Conservation (phyloP, 2,329 filamentous ascomycete species). For the Penicillium decumbens region DNA sequence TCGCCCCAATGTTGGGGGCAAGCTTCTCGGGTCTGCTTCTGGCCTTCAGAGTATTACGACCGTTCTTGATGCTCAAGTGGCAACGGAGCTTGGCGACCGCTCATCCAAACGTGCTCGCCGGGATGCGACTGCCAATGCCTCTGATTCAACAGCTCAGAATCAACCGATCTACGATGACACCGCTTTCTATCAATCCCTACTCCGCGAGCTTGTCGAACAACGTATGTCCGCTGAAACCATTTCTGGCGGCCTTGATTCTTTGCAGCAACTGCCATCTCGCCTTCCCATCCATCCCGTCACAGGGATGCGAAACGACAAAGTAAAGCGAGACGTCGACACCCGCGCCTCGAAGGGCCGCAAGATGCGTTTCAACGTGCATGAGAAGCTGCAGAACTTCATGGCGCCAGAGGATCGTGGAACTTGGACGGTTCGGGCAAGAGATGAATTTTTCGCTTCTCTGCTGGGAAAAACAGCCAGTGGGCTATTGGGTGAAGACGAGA, state of each 20-base stretch:
- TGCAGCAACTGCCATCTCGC: slow-evolving; percentile 37
- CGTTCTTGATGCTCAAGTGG: slow-evolving; percentile 44
- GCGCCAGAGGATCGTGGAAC: slow-evolving; percentile 73
- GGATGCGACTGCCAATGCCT: slow-evolving; percentile 4
- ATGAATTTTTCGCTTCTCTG: slow-evolving; percentile 68
- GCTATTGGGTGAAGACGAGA: slow-evolving; percentile 59
- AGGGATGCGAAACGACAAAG: slow-evolving; percentile 55
- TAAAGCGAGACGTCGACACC: slow-evolving; percentile 79
- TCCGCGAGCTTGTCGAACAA: slow-evolving; percentile 90
- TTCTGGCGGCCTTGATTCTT: slow-evolving; percentile 45
- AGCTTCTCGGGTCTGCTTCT: slow-evolving; percentile 54
- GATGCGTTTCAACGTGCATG: slow-evolving; percentile 88
- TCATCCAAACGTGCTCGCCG: slow-evolving; percentile 32
- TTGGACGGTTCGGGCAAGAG: slow-evolving; percentile 78
- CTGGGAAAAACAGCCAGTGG: slow-evolving; percentile 62
- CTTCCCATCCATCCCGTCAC: slow-evolving; percentile 38
- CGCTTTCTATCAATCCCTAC: slow-evolving; percentile 86
- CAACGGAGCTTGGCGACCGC: slow-evolving; percentile 36
- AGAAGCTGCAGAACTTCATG: slow-evolving; percentile 98
- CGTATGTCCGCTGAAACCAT: slow-evolving; percentile 58
- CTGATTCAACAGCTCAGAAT: slow-evolving; percentile 5
- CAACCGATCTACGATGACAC: slow-evolving; percentile 83
- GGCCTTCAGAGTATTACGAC: slow-evolving; percentile 50
- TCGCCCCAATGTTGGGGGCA: slow-evolving; percentile 54
- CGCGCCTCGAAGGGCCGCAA: slow-evolving; percentile 94